Conservation (phyloP, 805 yeast genomes). For the Cyberlindnera nakhonratchasimensis region DNA sequence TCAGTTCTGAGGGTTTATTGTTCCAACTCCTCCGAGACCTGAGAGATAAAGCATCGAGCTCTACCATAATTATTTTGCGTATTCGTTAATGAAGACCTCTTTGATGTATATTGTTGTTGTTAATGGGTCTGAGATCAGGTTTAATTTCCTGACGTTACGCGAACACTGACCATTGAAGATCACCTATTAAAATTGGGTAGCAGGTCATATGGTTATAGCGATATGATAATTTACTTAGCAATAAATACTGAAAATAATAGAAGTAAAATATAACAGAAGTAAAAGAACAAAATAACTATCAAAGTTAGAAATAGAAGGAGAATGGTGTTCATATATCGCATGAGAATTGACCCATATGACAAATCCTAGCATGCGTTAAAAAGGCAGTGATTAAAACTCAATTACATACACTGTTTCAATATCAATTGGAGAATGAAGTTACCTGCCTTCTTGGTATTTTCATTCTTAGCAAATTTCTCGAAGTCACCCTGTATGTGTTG, state of each 20-base stretch:
- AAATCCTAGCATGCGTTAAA: no score
- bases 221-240: no score
- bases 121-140: neutral
- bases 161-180: neutral
- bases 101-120: neutral
- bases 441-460: slow-evolving; percentile 28
- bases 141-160: slow-evolving; percentile 1
- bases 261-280: neutral
- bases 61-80: neutral
- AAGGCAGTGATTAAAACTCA: neutral
- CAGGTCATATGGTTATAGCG: no score
- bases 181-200: no score
- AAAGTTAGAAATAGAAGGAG: neutral
- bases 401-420: slow-evolving; percentile 10
- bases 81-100: neutral
- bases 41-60: slow-evolving; percentile 6
- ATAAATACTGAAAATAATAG: no score
- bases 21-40: slow-evolving; percentile 12
- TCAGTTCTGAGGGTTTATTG: slow-evolving; percentile 22
- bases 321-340: no score
- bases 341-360: neutral
- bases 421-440: slow-evolving; percentile 16
- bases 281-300: neutral
- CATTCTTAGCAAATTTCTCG: slow-evolving; percentile 22
- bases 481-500: slow-evolving; percentile 12